Percentiles rank a stretch among this genome's conserved stretches.
phyloP scores from a whole-genome alignment of 2,329 filamentous ascomycete genomes.

The Juglanconis juglandina region DNA sequence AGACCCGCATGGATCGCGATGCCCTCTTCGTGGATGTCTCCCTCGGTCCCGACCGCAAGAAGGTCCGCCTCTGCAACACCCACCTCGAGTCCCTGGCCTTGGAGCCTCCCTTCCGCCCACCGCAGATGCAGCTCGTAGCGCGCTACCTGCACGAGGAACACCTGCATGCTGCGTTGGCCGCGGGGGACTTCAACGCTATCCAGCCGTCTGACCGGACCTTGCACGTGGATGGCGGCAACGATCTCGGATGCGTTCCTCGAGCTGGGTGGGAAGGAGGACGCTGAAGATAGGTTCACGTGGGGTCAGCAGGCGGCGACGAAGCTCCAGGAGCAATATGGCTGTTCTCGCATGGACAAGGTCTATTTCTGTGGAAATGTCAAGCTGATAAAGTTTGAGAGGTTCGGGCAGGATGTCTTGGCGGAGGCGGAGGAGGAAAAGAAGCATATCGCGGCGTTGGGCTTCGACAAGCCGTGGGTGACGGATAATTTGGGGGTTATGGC shows the following conservation, averaged over 20 bases:
- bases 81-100: constrained; percentile 54
- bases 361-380: constrained; percentile 38
- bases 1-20: constrained; percentile 49
- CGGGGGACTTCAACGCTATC: constrained; percentile 58
- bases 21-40: constrained; percentile 52
- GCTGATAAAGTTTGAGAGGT: constrained; percentile 38
- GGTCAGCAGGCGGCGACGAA: constrained; percentile 47
- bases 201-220: constrained; percentile 49
- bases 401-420: constrained; percentile 43
- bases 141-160: constrained; percentile 36
- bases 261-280: constrained; percentile 47
- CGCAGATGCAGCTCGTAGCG: constrained; percentile 44
- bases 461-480: constrained; percentile 45
- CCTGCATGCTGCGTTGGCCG: constrained; percentile 41
- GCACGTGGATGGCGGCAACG: constrained; percentile 38
- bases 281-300: constrained; percentile 54
- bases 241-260: constrained; percentile 51
- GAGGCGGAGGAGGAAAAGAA: constrained; percentile 33
- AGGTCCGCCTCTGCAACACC: constrained; percentile 50
- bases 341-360: constrained; percentile 58
- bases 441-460: constrained; percentile 25
- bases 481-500: constrained; percentile 47
- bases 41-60: constrained; percentile 23
- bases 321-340: constrained; percentile 43
- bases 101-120: constrained; percentile 45